Evolutionary conservation across 495 filamentous ascomycete genomes (phyloP).

Genomic region (Xylaria acuta): DNA sequence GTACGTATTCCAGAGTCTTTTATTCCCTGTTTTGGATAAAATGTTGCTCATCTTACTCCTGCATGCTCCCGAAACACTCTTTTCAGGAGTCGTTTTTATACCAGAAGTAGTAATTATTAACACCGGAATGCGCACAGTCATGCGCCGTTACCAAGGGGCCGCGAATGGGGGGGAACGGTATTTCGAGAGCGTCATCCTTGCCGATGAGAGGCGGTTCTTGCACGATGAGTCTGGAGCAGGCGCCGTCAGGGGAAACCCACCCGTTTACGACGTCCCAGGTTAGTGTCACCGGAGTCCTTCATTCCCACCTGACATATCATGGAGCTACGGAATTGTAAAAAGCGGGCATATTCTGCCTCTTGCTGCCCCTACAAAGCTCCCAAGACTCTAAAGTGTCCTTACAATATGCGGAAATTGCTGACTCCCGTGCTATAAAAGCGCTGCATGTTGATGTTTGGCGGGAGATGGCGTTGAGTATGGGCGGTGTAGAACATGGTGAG

Average conservation of each 20-base stretch:
- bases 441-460: constrained; percentile 19
- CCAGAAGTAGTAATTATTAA: too few species aligned
- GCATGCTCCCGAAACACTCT: too few species aligned
- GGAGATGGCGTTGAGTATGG: constrained; percentile 20
- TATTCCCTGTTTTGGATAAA: too few species aligned
- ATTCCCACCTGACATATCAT: background rate
- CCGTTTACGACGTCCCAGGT: constrained; percentile 21
- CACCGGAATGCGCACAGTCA: too few species aligned
- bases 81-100: too few species aligned
- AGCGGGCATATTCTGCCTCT: background rate
- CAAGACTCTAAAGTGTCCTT: background rate
- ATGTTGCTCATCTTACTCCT: too few species aligned
- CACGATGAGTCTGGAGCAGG: constrained; percentile 28
- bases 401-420: background rate
- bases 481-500: constrained; percentile 21
- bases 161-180: background rate
- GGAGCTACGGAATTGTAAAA: background rate
- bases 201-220: constrained; percentile 25
- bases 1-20: too few species aligned
- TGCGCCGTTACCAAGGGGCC: constrained; percentile 9
- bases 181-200: constrained; percentile 14
- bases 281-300: background rate
- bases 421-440: background rate
- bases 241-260: constrained; percentile 12
- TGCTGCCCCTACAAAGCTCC: background rate